phyloP scores from a whole-genome alignment of 2,329 filamentous ascomycete genomes.

The Aureobasidium sp. region DNA sequence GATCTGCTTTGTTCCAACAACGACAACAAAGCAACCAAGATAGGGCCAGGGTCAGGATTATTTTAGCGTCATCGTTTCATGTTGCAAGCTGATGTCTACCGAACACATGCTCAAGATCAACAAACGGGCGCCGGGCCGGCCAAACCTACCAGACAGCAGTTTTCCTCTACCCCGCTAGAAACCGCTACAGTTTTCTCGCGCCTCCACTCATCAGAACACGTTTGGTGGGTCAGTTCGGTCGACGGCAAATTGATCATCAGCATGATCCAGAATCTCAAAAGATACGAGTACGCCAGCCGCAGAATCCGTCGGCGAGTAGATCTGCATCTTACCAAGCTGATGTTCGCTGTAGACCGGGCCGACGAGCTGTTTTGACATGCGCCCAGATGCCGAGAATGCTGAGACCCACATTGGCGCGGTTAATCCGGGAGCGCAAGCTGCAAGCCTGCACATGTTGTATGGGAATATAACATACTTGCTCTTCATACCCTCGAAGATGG shows the following conservation, averaged over 20 bases:
- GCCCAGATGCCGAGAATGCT: not conserved
- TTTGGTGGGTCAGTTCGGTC: not conserved
- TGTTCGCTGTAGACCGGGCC: not conserved
- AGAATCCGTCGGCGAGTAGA: not conserved
- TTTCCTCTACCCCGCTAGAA: not conserved
- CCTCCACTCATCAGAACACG: not conserved
- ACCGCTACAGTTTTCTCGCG: not conserved
- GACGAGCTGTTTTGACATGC: not conserved
- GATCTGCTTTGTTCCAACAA: not conserved
- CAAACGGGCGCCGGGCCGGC: not conserved
- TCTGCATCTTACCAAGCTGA: not conserved
- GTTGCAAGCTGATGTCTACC: not conserved
- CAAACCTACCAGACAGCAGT: not conserved
- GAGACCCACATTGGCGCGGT: not conserved
- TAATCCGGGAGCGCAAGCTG: not conserved
- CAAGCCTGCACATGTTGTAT: not conserved
- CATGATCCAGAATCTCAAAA: not conserved
- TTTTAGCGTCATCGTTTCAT: conserved; percentile 8
- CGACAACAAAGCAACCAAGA: not conserved
- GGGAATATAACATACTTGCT: not conserved
- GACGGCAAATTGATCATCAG: not conserved
- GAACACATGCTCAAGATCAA: conserved; percentile 2
- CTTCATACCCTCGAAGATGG: not conserved
- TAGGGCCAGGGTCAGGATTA: not conserved
- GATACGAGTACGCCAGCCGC: not conserved